Evolutionary conservation across 345 rosid genomes (phyloP).

Genomic region (Gossypium mustelinum): DNA sequence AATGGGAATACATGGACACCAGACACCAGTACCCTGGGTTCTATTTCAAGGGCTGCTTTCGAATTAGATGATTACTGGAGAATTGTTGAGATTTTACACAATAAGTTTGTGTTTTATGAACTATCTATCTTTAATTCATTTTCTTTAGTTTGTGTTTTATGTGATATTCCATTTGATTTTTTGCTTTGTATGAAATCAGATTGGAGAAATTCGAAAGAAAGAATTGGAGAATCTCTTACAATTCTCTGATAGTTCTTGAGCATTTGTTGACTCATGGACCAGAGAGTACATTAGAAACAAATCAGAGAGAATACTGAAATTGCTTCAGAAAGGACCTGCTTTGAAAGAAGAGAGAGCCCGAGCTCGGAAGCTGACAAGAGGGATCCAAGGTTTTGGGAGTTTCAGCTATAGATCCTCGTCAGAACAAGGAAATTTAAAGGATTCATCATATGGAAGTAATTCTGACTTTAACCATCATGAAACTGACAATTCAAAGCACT

Average conservation of each 20-base stretch:
- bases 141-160: not conserved
- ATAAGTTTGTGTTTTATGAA: slow-evolving; percentile 44
- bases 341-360: slow-evolving; percentile 70
- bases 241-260: slow-evolving; percentile 66
- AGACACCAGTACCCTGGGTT: slow-evolving; percentile 53
- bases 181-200: slow-evolving; percentile 29
- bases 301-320: slow-evolving; percentile 55
- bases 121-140: not conserved
- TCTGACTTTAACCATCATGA: slow-evolving; percentile 43
- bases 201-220: slow-evolving; percentile 62
- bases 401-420: slow-evolving; percentile 41
- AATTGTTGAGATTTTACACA: slow-evolving; percentile 77
- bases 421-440: slow-evolving; percentile 32
- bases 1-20: slow-evolving; percentile 59
- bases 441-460: slow-evolving; percentile 35
- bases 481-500: slow-evolving; percentile 7
- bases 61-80: slow-evolving; percentile 79
- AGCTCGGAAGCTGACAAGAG: slow-evolving; percentile 74
- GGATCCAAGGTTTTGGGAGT: slow-evolving; percentile 86
- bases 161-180: not conserved
- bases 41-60: slow-evolving; percentile 85
- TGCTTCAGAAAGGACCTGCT: slow-evolving; percentile 58
- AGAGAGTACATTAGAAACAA: slow-evolving; percentile 74
- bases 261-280: slow-evolving; percentile 90
- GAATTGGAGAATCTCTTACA: slow-evolving; percentile 74